phyloP scores from a whole-genome alignment of 345 rosid species.

The Pistacia atlantica region DNA sequence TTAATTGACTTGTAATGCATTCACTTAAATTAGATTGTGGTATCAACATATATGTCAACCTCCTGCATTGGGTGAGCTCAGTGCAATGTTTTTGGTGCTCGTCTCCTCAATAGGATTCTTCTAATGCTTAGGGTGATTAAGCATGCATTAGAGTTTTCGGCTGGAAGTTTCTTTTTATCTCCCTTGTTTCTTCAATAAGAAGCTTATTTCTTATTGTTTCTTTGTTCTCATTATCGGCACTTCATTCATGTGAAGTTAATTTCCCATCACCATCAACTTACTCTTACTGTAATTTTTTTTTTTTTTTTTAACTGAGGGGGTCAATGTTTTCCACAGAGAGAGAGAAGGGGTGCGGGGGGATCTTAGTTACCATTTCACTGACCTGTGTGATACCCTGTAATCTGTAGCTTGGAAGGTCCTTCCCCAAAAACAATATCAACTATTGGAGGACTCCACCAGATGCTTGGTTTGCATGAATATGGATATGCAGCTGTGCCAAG shows the following conservation, averaged over 20 bases:
- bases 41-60: background rate
- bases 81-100: background rate
- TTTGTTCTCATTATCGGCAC: background rate
- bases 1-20: background rate
- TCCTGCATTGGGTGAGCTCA: background rate
- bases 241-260: background rate
- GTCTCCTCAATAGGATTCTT: background rate
- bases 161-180: background rate
- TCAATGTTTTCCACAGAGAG: background rate
- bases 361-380: background rate
- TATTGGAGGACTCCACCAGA: constrained; percentile 62
- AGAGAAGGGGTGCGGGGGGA: background rate
- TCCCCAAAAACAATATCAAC: constrained; percentile 47
- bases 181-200: background rate
- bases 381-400: background rate
- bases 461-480: constrained; percentile 55
- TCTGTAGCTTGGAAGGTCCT: constrained; percentile 54
- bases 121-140: background rate
- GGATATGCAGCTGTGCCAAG: constrained; percentile 55
- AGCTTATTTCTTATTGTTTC: background rate
- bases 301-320: background rate
- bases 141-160: background rate
- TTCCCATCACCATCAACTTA: background rate
- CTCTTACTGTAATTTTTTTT: background rate
- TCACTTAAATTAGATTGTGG: background rate